Percentiles rank a stretch among this genome's conserved stretches.
These are phyloP conservation scores for Penicillium sp. DNA, from an alignment of 2,329 filamentous ascomycete genomes.

Conservation along the genomic window DNA sequence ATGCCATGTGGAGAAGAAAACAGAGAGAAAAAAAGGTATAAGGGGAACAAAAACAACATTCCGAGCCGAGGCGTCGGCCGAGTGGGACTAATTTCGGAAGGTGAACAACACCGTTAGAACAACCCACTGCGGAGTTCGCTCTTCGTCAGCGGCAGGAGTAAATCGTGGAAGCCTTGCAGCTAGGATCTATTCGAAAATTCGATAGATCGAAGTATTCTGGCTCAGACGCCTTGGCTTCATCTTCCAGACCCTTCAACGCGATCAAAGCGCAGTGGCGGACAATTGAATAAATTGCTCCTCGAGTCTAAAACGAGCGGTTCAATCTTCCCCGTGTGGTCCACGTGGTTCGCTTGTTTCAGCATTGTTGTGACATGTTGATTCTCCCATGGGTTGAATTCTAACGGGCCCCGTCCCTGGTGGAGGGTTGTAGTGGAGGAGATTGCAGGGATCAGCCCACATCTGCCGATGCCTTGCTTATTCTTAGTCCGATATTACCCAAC, in stretches of 20 bases:
- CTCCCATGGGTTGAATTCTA: constrained; percentile 1
- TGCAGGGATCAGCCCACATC: constrained; percentile 26
- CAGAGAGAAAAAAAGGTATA: not conserved
- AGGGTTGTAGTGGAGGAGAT: constrained; percentile 19
- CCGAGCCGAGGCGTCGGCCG: constrained; percentile 12
- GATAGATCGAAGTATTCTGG: not conserved
- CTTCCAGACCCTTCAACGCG: not conserved
- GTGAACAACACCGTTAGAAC: constrained; percentile 19
- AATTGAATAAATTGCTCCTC: constrained; percentile 1
- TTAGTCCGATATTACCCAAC: not conserved
- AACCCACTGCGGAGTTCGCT: constrained; percentile 21
- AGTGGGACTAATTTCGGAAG: constrained; percentile 15
- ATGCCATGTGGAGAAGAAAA: not conserved
- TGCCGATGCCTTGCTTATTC: constrained; percentile 10
- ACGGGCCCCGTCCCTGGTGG: constrained; percentile 5
- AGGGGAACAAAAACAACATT: not conserved
- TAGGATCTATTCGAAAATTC: not conserved
- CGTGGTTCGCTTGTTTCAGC: constrained; percentile 20
- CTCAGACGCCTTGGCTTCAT: not conserved
- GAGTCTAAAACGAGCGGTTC: constrained; percentile 1
- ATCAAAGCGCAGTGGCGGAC: constrained; percentile 9
- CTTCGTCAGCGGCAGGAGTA: not conserved
- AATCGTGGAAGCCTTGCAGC: not conserved
- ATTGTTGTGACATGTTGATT: not conserved
- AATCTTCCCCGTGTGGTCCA: constrained; percentile 5